Conservation (phyloP, 2,329 filamentous ascomycete genomes). For the Fusarium nurragi region DNA sequence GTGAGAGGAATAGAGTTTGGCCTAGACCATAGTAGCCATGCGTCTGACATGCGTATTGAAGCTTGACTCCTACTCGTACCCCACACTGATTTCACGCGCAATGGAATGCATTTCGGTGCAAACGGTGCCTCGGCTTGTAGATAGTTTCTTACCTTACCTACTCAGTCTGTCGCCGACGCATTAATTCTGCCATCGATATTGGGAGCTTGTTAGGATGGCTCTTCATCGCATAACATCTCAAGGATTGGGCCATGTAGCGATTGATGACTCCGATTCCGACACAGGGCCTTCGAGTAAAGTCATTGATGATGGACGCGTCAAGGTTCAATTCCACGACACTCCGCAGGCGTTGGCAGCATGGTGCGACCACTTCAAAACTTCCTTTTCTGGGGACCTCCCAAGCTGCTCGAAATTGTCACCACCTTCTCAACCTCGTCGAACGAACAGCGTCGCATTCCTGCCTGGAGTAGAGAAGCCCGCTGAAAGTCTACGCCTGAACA, state of each 20-base stretch:
- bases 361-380: constrained; percentile 39
- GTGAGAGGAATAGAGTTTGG: constrained; percentile 4
- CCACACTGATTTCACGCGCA: constrained; percentile 13
- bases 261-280: constrained; percentile 35
- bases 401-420: constrained; percentile 17
- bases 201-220: constrained; percentile 31
- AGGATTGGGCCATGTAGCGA: constrained; percentile 42
- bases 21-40: not conserved
- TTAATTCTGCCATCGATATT: not conserved
- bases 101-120: not conserved
- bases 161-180: not conserved
- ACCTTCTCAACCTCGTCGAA: constrained; percentile 27
- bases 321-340: constrained; percentile 46
- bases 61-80: not conserved
- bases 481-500: constrained; percentile 42
- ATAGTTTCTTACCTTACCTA: not conserved
- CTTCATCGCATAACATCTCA: constrained; percentile 44
- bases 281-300: constrained; percentile 42
- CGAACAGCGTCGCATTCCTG: constrained; percentile 33
- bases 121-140: not conserved
- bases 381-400: constrained; percentile 10
- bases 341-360: constrained; percentile 41
- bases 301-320: constrained; percentile 46
- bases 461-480: constrained; percentile 28
- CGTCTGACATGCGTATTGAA: not conserved